phyloP scores from a whole-genome alignment of 441 rosid genomes.

The Pelargonium citronellum region DNA sequence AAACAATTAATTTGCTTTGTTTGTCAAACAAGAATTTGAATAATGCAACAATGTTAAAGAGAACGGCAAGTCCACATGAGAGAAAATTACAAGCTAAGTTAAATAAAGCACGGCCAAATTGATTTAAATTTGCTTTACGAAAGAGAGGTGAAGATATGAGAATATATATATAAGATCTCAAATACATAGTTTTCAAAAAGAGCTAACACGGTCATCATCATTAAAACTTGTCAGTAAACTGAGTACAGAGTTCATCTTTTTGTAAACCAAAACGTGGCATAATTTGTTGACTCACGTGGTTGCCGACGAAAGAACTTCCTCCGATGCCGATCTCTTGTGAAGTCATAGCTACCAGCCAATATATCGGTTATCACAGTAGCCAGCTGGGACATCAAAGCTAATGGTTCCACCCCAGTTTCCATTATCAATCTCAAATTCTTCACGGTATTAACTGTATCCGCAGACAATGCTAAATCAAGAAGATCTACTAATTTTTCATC shows the following conservation, averaged over 20 bases:
- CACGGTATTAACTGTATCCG: slow-evolving; percentile 90
- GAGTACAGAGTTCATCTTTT: slow-evolving; percentile 11
- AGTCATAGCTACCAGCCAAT: slow-evolving; percentile 88
- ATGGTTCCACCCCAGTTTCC: slow-evolving; percentile 94
- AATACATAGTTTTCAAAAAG: background rate
- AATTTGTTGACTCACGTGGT: slow-evolving; percentile 57
- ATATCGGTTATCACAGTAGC: slow-evolving; percentile 96
- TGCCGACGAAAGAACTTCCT: slow-evolving; percentile 75
- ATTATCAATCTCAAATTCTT: slow-evolving; percentile 82
- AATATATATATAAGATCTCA: background rate
- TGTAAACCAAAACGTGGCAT: slow-evolving; percentile 12
- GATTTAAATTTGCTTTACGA: background rate
- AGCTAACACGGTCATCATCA: slow-evolving; percentile 2
- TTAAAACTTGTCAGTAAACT: background rate
- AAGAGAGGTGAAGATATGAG: background rate
- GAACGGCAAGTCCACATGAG: background rate
- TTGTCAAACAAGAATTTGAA: background rate
- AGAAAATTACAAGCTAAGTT: slow-evolving; percentile 2
- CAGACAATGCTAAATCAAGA: slow-evolving; percentile 97
- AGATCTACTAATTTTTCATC: slow-evolving; percentile 98
- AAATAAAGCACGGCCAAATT: background rate
- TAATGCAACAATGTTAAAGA: background rate
- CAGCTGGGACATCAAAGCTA: slow-evolving; percentile 97
- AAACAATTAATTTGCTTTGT: slow-evolving; percentile 17
- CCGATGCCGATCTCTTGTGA: slow-evolving; percentile 60